A percentile compares a stretch with the other conserved stretches of the same genome.
Evolutionary conservation across 1,284 basidiomycete species (phyloP).

Genomic region (Mrakiaceae sp.): DNA sequence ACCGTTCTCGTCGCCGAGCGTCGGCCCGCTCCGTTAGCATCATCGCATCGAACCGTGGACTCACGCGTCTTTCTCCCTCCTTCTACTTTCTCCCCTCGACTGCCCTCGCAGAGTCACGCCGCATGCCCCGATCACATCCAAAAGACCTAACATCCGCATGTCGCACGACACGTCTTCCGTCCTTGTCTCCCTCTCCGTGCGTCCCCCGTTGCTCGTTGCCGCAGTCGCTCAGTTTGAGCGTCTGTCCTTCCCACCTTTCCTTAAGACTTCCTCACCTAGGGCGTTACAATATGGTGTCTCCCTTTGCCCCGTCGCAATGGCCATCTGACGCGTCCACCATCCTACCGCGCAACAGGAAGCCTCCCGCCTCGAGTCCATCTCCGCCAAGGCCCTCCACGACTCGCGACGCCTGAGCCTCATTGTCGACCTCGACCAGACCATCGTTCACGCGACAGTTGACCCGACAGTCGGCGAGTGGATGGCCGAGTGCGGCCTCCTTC

Average conservation of each 20-base stretch:
- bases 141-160: slow-evolving; percentile 58
- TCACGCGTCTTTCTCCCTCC: slow-evolving; percentile 13
- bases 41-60: background rate
- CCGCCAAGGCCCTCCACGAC: slow-evolving; percentile 61
- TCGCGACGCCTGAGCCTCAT: slow-evolving; percentile 80
- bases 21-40: too few relatives aligned
- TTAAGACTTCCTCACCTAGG: background rate
- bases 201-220: background rate
- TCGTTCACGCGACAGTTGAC: slow-evolving; percentile 96
- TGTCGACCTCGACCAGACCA: slow-evolving; percentile 96
- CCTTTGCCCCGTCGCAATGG: slow-evolving; percentile 23
- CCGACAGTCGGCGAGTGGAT: slow-evolving; percentile 98
- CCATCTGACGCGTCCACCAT: slow-evolving; percentile 62
- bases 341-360: slow-evolving; percentile 65
- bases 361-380: slow-evolving; percentile 70
- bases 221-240: background rate
- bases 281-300: background rate
- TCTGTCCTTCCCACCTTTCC: background rate
- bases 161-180: slow-evolving; percentile 33
- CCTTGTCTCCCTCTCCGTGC: slow-evolving; percentile 21
- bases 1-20: background rate
- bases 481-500: slow-evolving; percentile 40
- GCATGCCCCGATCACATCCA: slow-evolving; percentile 69
- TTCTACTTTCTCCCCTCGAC: slow-evolving; percentile 8
- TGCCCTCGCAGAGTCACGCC: slow-evolving; percentile 54